phyloP scores from a whole-genome alignment of 306 rosid genomes.

The Medicago ruthenica region DNA sequence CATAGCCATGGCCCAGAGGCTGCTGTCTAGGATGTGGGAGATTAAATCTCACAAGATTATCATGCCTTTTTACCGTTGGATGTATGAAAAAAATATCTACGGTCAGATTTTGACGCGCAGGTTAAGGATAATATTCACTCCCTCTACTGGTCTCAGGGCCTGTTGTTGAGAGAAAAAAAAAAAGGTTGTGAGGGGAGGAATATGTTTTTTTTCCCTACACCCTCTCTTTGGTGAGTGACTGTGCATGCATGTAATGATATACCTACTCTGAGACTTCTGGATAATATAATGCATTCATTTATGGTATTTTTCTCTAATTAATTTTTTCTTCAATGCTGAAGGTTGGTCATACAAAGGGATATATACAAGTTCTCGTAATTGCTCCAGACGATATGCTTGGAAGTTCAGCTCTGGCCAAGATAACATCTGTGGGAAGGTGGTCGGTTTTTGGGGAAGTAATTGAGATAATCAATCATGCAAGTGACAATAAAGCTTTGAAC shows the following conservation, averaged over 20 bases:
- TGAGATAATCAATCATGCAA: conserved; percentile 55
- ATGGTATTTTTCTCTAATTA: conserved; percentile 35
- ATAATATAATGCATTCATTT: conserved; percentile 7
- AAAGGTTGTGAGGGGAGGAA: no score
- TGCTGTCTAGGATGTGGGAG: neutral
- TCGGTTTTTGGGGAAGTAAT: conserved; percentile 92
- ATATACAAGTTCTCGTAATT: conserved; percentile 83
- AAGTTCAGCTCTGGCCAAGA: conserved; percentile 78
- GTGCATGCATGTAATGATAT: neutral
- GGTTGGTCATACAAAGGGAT: conserved; percentile 99
- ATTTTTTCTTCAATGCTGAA: conserved; percentile 46
- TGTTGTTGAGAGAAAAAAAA: no score
- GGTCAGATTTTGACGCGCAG: neutral
- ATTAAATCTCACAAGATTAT: neutral
- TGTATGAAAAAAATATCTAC: neutral
- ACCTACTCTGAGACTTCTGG: conserved; percentile 25
- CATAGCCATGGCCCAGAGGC: neutral
- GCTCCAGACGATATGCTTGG: conserved; percentile 83
- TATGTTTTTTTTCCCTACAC: no score
- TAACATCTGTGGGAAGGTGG: conserved; percentile 93
- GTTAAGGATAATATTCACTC: neutral
- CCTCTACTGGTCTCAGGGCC: neutral
- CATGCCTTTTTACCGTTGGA: no score
- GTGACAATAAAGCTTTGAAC: conserved; percentile 42
- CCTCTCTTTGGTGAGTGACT: neutral